These are phyloP conservation scores for Phylloporus sp. DNA, from an alignment of 768 basidiomycete species.

Conservation along the genomic window DNA sequence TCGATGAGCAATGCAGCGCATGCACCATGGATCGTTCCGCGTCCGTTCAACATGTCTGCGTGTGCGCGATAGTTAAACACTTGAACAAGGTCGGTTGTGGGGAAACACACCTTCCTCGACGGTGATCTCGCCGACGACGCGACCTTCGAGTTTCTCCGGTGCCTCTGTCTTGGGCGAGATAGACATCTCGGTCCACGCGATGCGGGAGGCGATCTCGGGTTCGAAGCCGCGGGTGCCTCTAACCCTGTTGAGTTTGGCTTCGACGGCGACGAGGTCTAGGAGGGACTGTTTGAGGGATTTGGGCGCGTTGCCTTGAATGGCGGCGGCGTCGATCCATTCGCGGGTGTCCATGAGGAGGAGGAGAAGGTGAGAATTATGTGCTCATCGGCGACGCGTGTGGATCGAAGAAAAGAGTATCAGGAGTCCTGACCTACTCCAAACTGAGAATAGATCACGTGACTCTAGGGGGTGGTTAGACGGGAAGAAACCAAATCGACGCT, in stretches of 20 bases:
- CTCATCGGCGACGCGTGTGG: too few species aligned
- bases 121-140: slow-evolving; percentile 40
- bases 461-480: too few species aligned
- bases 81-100: too few species aligned
- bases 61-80: too few species aligned
- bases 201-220: slow-evolving; percentile 17
- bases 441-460: too few species aligned
- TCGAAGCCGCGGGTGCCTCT: slow-evolving; percentile 20
- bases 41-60: slow-evolving; percentile 50
- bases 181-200: slow-evolving; percentile 39
- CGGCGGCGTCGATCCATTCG: slow-evolving; percentile 15
- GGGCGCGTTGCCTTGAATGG: slow-evolving; percentile 28
- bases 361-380: background rate
- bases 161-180: slow-evolving; percentile 42
- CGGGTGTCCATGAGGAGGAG: slow-evolving; percentile 7
- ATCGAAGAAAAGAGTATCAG: too few species aligned
- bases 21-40: slow-evolving; percentile 48
- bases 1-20: slow-evolving; percentile 54
- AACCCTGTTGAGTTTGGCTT: slow-evolving; percentile 5
- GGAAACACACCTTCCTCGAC: slow-evolving; percentile 37
- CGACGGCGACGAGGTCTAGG: slow-evolving; percentile 13
- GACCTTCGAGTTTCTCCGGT: slow-evolving; percentile 38
- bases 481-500: too few species aligned
- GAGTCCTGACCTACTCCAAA: too few species aligned
- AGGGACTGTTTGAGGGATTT: slow-evolving; percentile 24